Conservation (phyloP, 1,284 basidiomycete species). For the Somion occarium region DNA sequence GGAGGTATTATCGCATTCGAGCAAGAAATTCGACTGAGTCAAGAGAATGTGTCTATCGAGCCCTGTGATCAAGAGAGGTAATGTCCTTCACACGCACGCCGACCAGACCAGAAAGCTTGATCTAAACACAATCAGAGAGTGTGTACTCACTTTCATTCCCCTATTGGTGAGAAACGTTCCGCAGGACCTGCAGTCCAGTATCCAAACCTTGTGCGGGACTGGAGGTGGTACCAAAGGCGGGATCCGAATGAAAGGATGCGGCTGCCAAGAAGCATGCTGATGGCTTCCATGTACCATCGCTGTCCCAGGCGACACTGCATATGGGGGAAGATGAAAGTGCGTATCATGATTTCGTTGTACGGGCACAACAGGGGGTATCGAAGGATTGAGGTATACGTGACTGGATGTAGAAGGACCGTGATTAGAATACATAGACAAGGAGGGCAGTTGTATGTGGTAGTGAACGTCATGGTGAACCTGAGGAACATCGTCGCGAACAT, state of each 20-base stretch:
- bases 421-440: neutral
- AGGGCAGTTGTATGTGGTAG: conserved; percentile 2
- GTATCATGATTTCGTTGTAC: neutral
- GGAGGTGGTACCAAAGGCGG: conserved; percentile 33
- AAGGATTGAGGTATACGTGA: conserved; percentile 3
- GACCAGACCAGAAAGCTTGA: neutral
- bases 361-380: neutral
- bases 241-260: conserved; percentile 12
- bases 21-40: neutral
- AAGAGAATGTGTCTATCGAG: neutral
- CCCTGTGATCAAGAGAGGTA: neutral
- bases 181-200: conserved; percentile 73
- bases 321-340: neutral
- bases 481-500: neutral
- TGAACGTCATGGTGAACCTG: neutral
- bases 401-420: conserved; percentile 9
- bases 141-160: conserved; percentile 67
- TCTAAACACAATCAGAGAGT: neutral
- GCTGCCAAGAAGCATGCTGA: conserved; percentile 6
- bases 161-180: conserved; percentile 73
- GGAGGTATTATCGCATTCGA: no score
- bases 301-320: neutral
- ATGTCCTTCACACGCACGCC: neutral
- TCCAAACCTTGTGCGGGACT: conserved; percentile 67
- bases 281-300: conserved; percentile 4